A percentile compares a stretch with the other conserved stretches of the same genome.
phyloP scores from a whole-genome alignment of 805 yeast genomes.

The Yamadazyma tumulicola region DNA sequence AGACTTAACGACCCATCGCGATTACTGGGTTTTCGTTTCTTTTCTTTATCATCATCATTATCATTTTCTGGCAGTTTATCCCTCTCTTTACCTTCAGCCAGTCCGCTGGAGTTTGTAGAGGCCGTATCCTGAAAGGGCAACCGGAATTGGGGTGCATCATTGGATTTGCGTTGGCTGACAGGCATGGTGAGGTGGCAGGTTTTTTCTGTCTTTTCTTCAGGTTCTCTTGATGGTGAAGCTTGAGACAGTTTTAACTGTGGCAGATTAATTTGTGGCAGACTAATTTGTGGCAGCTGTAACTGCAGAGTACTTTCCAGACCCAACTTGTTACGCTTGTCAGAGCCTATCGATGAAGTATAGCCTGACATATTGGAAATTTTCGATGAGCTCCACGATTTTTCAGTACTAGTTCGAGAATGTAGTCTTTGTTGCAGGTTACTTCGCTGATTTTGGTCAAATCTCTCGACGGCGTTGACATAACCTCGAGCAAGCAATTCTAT shows the following conservation, averaged over 20 bases:
- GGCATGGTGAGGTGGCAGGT: slow-evolving; percentile 20
- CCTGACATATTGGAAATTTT: slow-evolving; percentile 11
- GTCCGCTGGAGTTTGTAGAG: background rate
- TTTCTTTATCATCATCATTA: no score
- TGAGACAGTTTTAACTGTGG: no score
- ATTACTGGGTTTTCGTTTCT: no score
- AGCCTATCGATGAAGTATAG: slow-evolving; percentile 11
- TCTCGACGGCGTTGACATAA: slow-evolving; percentile 55
- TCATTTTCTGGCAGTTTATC: no score
- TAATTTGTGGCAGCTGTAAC: slow-evolving; percentile 1
- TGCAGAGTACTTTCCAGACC: background rate
- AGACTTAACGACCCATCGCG: slow-evolving; percentile 5
- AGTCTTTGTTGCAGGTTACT: slow-evolving; percentile 2
- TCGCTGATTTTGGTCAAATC: slow-evolving; percentile 28
- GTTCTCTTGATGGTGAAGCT: background rate
- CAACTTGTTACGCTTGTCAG: slow-evolving; percentile 7
- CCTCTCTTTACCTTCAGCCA: background rate
- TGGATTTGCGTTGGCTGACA: slow-evolving; percentile 13
- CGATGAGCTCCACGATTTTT: background rate
- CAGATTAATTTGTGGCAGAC: no score
- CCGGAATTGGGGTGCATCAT: slow-evolving; percentile 54
- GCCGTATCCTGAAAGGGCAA: slow-evolving; percentile 61
- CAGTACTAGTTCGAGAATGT: slow-evolving; percentile 2
- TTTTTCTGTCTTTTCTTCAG: slow-evolving; percentile 5
- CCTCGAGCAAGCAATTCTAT: slow-evolving; percentile 59